Conservation (phyloP, 768 basidiomycete genomes). For the Hydnomerulius pinastri region DNA sequence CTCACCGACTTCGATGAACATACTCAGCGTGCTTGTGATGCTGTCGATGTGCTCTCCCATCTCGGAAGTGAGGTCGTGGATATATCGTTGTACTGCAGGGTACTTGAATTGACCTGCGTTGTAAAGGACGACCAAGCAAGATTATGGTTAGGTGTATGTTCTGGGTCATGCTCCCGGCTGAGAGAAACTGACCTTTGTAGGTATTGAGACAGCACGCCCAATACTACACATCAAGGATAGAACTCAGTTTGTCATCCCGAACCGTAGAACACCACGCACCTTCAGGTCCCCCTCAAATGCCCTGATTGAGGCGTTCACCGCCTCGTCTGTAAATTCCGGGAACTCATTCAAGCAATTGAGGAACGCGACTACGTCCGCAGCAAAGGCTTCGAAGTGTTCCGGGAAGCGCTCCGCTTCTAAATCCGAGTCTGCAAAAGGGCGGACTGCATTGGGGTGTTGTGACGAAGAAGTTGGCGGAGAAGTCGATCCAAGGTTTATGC, state of each 20-base stretch:
- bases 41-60: constrained; percentile 75
- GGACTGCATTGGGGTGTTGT: constrained; percentile 44
- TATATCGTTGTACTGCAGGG: constrained; percentile 71
- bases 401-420: constrained; percentile 70
- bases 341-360: constrained; percentile 74
- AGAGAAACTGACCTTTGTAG: constrained; percentile 50
- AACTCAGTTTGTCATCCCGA: not conserved
- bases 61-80: constrained; percentile 73
- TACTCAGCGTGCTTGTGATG: constrained; percentile 64
- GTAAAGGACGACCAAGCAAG: not conserved
- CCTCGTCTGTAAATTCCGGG: constrained; percentile 76
- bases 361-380: constrained; percentile 68
- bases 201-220: constrained; percentile 73
- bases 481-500: constrained; percentile 4
- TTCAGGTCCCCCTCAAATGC: constrained; percentile 72
- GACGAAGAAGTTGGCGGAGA: not conserved
- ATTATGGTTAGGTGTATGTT: not conserved
- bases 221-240: constrained; percentile 44
- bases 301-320: constrained; percentile 65
- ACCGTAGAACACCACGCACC: constrained; percentile 35
- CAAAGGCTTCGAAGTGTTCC: constrained; percentile 59
- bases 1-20: constrained; percentile 77
- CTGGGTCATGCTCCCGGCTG: not conserved
- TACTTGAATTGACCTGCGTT: constrained; percentile 66
- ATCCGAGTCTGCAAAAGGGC: constrained; percentile 55